These are phyloP conservation scores for Melampsora americana DNA, from an alignment of 1,284 basidiomycete genomes.

Conservation along the genomic window DNA sequence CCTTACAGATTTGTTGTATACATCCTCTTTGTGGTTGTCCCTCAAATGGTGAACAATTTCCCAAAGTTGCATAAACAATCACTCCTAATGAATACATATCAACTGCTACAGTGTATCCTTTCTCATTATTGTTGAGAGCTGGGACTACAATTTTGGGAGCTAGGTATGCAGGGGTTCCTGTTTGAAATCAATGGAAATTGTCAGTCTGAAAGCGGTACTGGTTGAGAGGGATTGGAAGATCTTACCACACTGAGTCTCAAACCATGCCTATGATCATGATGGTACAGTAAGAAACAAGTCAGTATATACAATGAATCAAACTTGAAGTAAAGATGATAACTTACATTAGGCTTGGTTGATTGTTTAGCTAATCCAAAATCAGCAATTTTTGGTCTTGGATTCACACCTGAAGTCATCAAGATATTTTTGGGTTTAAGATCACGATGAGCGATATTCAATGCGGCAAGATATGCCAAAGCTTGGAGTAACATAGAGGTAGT, in stretches of 20 bases:
- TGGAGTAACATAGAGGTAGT: background rate
- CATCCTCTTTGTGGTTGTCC: background rate
- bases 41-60: constrained; percentile 5
- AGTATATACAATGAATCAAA: background rate
- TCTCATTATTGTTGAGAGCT: background rate
- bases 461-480: background rate
- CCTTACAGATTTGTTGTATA: background rate
- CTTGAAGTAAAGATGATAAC: background rate
- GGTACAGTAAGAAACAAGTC: background rate
- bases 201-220: background rate
- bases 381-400: constrained; percentile 1
- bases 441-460: constrained; percentile 3
- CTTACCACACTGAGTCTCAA: constrained; percentile 7
- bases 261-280: background rate
- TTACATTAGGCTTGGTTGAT: background rate
- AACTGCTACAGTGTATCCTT: background rate
- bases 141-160: background rate
- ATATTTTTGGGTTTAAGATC: constrained; percentile 8
- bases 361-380: constrained; percentile 16
- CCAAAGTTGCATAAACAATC: background rate
- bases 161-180: background rate
- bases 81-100: constrained; percentile 7
- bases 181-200: background rate
- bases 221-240: background rate
- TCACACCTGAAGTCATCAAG: background rate